These are phyloP conservation scores for Lactarius quietus DNA, from an alignment of 768 basidiomycete genomes.

Conservation along the genomic window DNA sequence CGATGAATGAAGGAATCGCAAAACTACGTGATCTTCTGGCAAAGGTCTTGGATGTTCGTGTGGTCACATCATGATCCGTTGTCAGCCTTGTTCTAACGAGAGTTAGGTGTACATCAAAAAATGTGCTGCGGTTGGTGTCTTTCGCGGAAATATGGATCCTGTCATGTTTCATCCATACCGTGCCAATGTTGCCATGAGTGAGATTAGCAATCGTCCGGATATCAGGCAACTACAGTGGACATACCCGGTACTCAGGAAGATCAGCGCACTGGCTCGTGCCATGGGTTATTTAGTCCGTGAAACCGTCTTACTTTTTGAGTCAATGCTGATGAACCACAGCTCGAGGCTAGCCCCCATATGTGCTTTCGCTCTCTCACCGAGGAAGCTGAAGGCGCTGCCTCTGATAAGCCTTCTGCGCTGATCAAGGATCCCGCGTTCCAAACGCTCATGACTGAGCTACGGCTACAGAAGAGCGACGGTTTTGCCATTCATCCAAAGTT, in stretches of 20 bases:
- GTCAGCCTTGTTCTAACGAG: background rate
- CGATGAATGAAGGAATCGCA: slow-evolving; percentile 62
- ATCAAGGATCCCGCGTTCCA: slow-evolving; percentile 57
- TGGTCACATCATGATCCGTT: background rate
- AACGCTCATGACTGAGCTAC: slow-evolving; percentile 63
- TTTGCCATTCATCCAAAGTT: slow-evolving; percentile 86
- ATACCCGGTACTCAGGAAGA: slow-evolving; percentile 45
- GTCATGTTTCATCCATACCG: slow-evolving; percentile 63
- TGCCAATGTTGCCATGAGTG: slow-evolving; percentile 42
- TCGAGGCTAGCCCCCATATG: slow-evolving; percentile 79
- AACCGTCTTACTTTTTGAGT: slow-evolving; percentile 11
- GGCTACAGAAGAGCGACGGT: slow-evolving; percentile 49
- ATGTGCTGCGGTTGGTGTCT: slow-evolving; percentile 34
- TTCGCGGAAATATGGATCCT: slow-evolving; percentile 51
- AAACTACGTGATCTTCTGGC: slow-evolving; percentile 65
- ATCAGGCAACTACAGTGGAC: slow-evolving; percentile 45
- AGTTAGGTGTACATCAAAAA: slow-evolving; percentile 6
- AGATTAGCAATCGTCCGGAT: slow-evolving; percentile 33
- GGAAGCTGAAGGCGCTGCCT: slow-evolving; percentile 40
- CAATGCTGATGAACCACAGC: slow-evolving; percentile 39
- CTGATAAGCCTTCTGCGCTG: slow-evolving; percentile 39
- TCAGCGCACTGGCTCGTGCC: slow-evolving; percentile 66
- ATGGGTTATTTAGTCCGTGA: slow-evolving; percentile 81
- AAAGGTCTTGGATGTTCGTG: slow-evolving; percentile 68
- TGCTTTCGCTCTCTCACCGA: slow-evolving; percentile 65